These are phyloP conservation scores for Alternaria atra DNA, from an alignment of 2,329 filamentous ascomycete genomes.

Conservation along the genomic window DNA sequence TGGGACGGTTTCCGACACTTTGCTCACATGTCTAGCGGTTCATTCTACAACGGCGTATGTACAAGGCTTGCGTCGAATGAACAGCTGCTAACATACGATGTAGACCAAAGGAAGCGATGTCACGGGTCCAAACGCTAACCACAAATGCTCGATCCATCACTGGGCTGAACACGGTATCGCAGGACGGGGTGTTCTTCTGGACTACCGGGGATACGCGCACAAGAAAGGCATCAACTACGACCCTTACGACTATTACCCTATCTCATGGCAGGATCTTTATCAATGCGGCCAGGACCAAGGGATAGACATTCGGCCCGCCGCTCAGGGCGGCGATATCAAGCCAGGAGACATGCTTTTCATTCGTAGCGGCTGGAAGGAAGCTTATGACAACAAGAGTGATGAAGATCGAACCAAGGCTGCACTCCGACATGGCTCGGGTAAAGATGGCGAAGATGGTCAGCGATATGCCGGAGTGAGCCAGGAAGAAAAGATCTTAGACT, in stretches of 20 bases:
- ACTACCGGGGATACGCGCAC: constrained; percentile 54
- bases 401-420: constrained; percentile 48
- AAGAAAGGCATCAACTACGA: constrained; percentile 56
- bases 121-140: constrained; percentile 50
- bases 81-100: background rate
- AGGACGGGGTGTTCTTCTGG: constrained; percentile 55
- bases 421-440: constrained; percentile 56
- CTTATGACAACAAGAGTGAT: constrained; percentile 59
- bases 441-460: constrained; percentile 50
- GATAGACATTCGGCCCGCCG: constrained; percentile 66
- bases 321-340: constrained; percentile 64
- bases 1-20: constrained; percentile 59
- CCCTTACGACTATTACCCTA: constrained; percentile 53
- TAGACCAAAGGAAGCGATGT: constrained; percentile 55
- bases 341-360: constrained; percentile 73
- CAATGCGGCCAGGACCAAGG: constrained; percentile 67
- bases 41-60: constrained; percentile 54
- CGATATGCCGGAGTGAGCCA: constrained; percentile 62
- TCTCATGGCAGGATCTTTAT: constrained; percentile 60
- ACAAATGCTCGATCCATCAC: constrained; percentile 57
- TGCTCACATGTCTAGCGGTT: constrained; percentile 50
- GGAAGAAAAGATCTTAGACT: constrained; percentile 66
- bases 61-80: rapidly evolving
- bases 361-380: constrained; percentile 69
- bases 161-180: constrained; percentile 58